These are phyloP conservation scores for Calonectria multiphialidica DNA, from an alignment of 2,329 filamentous ascomycete species.

Conservation along the genomic window DNA sequence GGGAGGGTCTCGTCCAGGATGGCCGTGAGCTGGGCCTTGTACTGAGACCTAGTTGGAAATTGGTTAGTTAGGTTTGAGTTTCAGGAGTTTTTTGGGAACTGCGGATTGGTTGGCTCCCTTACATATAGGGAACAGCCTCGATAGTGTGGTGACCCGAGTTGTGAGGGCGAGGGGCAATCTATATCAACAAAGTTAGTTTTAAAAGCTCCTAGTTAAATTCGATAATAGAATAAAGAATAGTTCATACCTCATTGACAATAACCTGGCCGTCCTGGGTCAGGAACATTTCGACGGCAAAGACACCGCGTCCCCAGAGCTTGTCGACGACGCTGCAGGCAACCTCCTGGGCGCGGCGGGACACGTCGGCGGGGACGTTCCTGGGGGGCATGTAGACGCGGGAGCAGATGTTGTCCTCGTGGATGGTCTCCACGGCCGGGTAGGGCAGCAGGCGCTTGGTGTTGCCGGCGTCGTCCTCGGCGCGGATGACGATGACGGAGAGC, in stretches of 20 bases:
- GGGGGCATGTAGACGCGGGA: conserved; percentile 92
- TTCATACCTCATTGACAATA: conserved; percentile 11
- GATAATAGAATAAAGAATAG: not conserved
- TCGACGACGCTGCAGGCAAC: conserved; percentile 84
- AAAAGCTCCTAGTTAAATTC: not conserved
- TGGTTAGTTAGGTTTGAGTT: not conserved
- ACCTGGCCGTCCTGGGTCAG: conserved; percentile 75
- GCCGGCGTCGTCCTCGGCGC: conserved; percentile 78
- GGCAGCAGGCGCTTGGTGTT: conserved; percentile 68
- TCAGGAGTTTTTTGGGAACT: not conserved
- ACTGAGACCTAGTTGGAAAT: conserved; percentile 73
- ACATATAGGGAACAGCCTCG: conserved; percentile 83
- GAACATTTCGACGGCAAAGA: conserved; percentile 98
- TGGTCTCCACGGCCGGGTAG: conserved; percentile 92
- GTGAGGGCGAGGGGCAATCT: conserved; percentile 58
- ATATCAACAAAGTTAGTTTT: conserved; percentile 46
- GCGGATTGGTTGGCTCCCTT: not conserved
- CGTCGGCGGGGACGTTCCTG: conserved; percentile 71
- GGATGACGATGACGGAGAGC: conserved; percentile 93
- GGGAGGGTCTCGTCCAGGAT: conserved; percentile 76
- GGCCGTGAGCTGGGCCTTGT: conserved; percentile 87
- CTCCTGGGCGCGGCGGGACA: conserved; percentile 76
- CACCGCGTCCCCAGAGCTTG: conserved; percentile 87
- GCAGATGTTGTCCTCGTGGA: conserved; percentile 96
- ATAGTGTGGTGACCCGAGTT: conserved; percentile 98